A percentile compares a stretch with the other conserved stretches of the same genome.
These are phyloP conservation scores for Ichthyophthirius multifiliis DNA, from an alignment of 169 alveolate species.

Conservation along the genomic window DNA sequence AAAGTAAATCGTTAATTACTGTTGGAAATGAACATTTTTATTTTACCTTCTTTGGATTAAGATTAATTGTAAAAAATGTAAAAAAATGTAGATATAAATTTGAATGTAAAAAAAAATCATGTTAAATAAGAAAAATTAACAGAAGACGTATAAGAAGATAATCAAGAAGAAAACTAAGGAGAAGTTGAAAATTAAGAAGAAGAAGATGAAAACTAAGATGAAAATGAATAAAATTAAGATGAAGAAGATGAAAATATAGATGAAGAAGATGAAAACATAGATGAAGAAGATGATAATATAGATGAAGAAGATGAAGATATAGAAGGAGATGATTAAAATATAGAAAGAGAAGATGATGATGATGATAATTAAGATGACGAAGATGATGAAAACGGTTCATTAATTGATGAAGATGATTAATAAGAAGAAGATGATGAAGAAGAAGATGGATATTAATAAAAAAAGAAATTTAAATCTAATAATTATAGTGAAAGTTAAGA, in stretches of 20 bases:
- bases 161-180: not conserved
- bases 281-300: not conserved
- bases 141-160: not conserved
- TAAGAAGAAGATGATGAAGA: not conserved
- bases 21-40: constrained; percentile 11
- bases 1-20: constrained; percentile 7
- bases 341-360: not conserved
- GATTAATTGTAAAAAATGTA: not conserved
- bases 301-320: not conserved
- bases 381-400: not conserved
- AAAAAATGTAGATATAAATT: not conserved
- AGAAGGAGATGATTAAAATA: not conserved
- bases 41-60: not conserved
- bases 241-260: not conserved
- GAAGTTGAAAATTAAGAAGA: not conserved
- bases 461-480: too few relatives aligned
- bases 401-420: not conserved
- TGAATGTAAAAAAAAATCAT: not conserved
- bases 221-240: not conserved
- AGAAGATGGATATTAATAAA: not conserved
- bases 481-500: too few relatives aligned
- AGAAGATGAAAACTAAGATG: not conserved
- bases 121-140: not conserved
- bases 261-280: not conserved
- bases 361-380: not conserved